These are phyloP conservation scores for Colletotrichum siamense DNA, from an alignment of 2,329 filamentous ascomycete genomes.

Conservation along the genomic window DNA sequence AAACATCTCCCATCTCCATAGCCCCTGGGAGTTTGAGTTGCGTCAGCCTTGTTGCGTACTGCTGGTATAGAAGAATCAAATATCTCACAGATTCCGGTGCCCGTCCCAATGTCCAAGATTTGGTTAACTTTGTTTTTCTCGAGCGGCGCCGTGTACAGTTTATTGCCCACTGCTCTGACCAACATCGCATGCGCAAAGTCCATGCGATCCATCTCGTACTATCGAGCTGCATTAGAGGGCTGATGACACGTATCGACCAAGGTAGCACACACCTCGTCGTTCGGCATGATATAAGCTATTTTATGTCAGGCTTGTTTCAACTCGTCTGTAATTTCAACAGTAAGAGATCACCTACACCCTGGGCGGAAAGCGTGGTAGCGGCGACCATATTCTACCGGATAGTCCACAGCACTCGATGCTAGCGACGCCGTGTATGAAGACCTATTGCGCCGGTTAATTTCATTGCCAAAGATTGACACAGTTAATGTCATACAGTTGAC, in stretches of 20 bases:
- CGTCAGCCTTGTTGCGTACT: no score
- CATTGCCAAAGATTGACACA: not conserved
- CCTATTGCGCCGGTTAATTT: rapidly evolving
- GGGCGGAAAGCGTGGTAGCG: not conserved
- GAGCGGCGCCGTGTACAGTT: not conserved
- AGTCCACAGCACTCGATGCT: not conserved
- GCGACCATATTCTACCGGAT: not conserved
- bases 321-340: no score
- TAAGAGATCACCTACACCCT: no score
- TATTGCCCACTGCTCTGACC: not conserved
- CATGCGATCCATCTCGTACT: constrained; percentile 8
- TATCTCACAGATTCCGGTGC: constrained; percentile 52
- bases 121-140: constrained; percentile 22
- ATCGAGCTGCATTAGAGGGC: not conserved
- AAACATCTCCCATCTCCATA: not conserved
- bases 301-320: no score
- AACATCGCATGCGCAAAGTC: not conserved
- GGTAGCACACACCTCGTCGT: not conserved
- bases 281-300: not conserved
- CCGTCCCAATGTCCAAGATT: constrained; percentile 65
- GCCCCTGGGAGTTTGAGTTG: no score
- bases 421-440: not conserved
- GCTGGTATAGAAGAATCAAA: no score
- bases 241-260: no score
- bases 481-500: not conserved